A percentile compares a stretch with the other conserved stretches of the same genome.
Conservation (phyloP, 768 basidiomycete species). For the Termitomyces sp. region DNA sequence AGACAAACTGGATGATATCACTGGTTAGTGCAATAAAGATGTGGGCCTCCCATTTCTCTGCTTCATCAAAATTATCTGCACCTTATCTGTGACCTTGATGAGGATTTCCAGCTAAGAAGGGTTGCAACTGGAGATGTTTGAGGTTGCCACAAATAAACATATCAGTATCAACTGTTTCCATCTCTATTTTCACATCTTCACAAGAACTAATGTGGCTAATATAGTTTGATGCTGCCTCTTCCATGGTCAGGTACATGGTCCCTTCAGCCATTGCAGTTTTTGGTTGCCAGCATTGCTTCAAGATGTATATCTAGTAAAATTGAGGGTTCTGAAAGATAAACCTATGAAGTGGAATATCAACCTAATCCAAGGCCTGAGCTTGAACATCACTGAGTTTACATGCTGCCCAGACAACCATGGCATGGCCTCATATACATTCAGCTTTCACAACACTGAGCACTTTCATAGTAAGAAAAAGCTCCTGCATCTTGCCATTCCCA, state of each 20-base stretch:
- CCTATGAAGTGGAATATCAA: neutral
- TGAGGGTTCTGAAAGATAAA: neutral
- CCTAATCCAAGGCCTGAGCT: neutral
- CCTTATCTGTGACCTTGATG: neutral
- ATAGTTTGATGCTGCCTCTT: neutral
- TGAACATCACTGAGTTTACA: neutral
- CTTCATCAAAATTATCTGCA: neutral
- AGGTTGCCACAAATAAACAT: neutral
- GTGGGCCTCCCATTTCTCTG: neutral
- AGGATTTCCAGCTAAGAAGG: too few species aligned
- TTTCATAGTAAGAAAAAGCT: neutral
- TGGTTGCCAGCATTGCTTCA: neutral
- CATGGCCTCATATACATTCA: neutral
- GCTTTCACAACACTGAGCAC: neutral
- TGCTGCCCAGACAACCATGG: slow-evolving; percentile 1
- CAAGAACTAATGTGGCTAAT: neutral
- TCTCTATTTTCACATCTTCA: neutral
- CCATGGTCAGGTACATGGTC: neutral
- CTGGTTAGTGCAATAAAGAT: neutral
- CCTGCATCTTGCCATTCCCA: neutral
- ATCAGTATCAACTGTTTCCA: neutral
- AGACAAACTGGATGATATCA: neutral
- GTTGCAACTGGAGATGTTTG: neutral
- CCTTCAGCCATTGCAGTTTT: neutral
- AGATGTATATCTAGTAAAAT: neutral